phyloP scores from a whole-genome alignment of 2,329 filamentous ascomycete genomes.

The Penicillium sp. region DNA sequence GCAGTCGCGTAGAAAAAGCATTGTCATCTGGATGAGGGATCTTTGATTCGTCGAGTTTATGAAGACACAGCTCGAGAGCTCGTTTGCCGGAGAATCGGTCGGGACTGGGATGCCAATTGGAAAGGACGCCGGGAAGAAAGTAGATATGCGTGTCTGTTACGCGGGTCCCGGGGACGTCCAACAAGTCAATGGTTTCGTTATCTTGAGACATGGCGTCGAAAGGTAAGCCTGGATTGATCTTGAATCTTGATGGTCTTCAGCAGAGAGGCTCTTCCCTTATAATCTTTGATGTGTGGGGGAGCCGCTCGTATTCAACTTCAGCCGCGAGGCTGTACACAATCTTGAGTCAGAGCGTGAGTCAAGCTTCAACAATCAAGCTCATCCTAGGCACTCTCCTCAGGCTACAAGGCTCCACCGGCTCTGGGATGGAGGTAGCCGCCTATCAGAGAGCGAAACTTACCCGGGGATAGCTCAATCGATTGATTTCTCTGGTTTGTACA shows the following conservation, averaged over 20 bases:
- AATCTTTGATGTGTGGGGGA: not conserved
- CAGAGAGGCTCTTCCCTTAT: not conserved
- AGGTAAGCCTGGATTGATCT: not conserved
- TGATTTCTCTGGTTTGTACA: too few species aligned
- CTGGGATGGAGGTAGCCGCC: not conserved
- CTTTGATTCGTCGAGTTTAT: not conserved
- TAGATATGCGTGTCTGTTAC: constrained; percentile 20
- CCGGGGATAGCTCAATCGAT: not conserved
- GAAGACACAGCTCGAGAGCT: constrained; percentile 16
- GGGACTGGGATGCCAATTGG: constrained; percentile 19
- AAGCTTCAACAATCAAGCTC: not conserved
- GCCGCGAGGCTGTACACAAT: not conserved
- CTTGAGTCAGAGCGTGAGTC: constrained; percentile 4
- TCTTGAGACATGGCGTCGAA: not conserved
- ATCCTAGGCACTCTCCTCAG: not conserved
- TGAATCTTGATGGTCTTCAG: not conserved
- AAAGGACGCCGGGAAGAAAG: constrained; percentile 21
- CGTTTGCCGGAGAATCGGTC: constrained; percentile 9
- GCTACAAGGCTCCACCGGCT: not conserved
- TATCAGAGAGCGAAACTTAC: not conserved
- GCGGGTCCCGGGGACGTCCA: constrained; percentile 2
- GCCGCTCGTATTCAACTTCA: not conserved
- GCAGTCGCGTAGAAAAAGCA: constrained; percentile 10
- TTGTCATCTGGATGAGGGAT: constrained; percentile 9
- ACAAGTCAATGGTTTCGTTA: not conserved